phyloP scores from a whole-genome alignment of 208 protist species.

The Blastocrithidia nonstop region DNA sequence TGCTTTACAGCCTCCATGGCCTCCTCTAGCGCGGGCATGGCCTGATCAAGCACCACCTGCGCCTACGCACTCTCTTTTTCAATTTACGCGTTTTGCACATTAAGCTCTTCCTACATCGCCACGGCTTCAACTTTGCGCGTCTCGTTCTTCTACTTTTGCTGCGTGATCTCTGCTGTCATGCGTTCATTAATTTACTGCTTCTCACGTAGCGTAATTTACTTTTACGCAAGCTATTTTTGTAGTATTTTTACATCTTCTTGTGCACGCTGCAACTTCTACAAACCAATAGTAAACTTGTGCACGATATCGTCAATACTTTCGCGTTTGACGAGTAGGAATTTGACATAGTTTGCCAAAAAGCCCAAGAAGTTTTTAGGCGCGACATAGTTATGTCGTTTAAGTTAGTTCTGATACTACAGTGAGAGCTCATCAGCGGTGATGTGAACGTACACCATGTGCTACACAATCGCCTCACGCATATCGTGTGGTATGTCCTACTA shows the following conservation, averaged over 20 bases:
- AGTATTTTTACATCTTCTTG: slow-evolving; percentile 93
- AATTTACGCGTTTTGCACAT: slow-evolving; percentile 83
- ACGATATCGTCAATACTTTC: slow-evolving; percentile 90
- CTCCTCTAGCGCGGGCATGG: slow-evolving; percentile 91
- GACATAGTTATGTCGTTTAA: slow-evolving; percentile 95
- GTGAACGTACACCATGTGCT: slow-evolving; percentile 96
- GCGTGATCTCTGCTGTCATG: slow-evolving; percentile 85
- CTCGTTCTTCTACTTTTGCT: slow-evolving; percentile 81
- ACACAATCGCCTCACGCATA: slow-evolving; percentile 66
- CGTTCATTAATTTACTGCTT: slow-evolving; percentile 90
- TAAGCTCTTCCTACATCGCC: slow-evolving; percentile 84
- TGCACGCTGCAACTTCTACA: slow-evolving; percentile 92
- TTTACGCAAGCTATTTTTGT: slow-evolving; percentile 87
- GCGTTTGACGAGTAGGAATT: slow-evolving; percentile 86
- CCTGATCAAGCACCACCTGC: slow-evolving; percentile 89
- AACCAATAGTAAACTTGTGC: slow-evolving; percentile 91
- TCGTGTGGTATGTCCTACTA: slow-evolving; percentile 85
- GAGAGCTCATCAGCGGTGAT: slow-evolving; percentile 78
- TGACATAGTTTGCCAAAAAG: slow-evolving; percentile 93
- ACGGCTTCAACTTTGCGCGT: slow-evolving; percentile 80
- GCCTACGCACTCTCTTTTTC: slow-evolving; percentile 87
- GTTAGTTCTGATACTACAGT: slow-evolving; percentile 73
- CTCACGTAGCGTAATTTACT: slow-evolving; percentile 88
- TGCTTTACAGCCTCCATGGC: slow-evolving; percentile 94
- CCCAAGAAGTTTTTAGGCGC: slow-evolving; percentile 99